Conservation (phyloP, 495 filamentous ascomycete species). For the Mytilinidion resinicola region DNA sequence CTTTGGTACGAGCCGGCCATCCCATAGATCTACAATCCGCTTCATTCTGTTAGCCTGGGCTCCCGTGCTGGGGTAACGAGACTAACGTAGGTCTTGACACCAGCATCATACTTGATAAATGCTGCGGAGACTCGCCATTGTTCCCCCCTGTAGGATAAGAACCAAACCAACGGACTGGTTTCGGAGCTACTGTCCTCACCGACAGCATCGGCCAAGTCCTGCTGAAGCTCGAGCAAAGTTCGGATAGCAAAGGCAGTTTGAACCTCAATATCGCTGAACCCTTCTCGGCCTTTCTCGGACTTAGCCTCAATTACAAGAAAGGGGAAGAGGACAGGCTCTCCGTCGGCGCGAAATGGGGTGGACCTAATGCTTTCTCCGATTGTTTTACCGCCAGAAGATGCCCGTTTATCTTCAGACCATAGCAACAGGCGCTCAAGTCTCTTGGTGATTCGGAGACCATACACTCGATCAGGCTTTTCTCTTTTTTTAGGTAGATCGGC, state of each 20-base stretch:
- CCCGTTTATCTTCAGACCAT: no score
- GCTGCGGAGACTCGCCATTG: not conserved
- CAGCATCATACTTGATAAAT: not conserved
- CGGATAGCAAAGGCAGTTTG: not conserved
- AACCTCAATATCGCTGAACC: not conserved
- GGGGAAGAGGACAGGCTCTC: not conserved
- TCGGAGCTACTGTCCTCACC: not conserved
- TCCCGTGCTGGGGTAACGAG: no score
- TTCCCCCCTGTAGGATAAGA: not conserved
- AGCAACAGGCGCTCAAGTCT: no score
- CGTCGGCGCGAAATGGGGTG: not conserved
- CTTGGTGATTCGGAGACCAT: no score
- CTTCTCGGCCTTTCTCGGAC: not conserved
- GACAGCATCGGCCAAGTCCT: not conserved
- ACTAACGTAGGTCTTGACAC: not conserved
- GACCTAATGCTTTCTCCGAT: not conserved
- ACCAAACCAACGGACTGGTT: not conserved
- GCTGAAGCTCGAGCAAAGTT: not conserved
- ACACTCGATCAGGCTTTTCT: no score
- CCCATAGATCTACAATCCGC: not conserved
- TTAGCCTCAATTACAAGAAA: not conserved
- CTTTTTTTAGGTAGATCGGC: no score
- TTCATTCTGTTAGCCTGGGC: no score
- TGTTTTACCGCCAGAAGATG: no score
- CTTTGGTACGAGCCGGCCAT: not conserved